Base-by-base conservation (phyloP, 257 asterid genomes). In the Eucommia ulmoides region DNA sequence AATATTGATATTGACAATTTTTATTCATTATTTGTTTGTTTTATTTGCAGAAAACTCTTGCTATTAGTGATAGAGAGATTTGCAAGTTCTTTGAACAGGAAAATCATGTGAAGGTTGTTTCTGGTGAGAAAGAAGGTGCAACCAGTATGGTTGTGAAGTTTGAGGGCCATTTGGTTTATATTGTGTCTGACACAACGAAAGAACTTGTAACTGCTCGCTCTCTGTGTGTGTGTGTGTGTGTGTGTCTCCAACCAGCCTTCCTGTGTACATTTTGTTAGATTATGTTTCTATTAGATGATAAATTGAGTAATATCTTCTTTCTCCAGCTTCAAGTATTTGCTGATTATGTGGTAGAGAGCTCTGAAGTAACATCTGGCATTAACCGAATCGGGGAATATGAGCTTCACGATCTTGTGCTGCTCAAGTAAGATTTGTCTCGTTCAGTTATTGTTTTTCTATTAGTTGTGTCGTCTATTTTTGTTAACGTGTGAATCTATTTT, bases 131-230 rank as follows among this genome's bases (percentile, higher is more conserved):
- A 3, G 99, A 86, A 72, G 99, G 99, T 64, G 96, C 95, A 18
- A 91, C 96, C 38, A 96, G 99, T 24, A 86, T 91, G 99, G 99
- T 86, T 45, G 96, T 83, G 59, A 83, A 96, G 10, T 92, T 91
- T 58, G 83, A 91, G 74, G 94, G 95, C 22, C 99, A 91, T 67
- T 86, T 91, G 64, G 99, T 91, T 52, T 81, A 86, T 72, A 56
- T 86, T 59, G 95, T 91, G 23, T 91, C 99, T 18, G 99, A 91
- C 67, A 81, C 96, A 8, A 91, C 99, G n/a, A 86, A 86, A 70
- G 99, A 83, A 61, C 79, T 81, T 61, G 99, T 91, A 83, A 46
- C 81, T 55, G 35, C 33, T 23, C 8, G 53, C 50, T 38, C 38
- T 24, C 41, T 49, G 11, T 41, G 25, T 9, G 10, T 33, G 46